Conservation (phyloP, 176 grass and related monocot genomes). For the Raddia distichophylla region DNA sequence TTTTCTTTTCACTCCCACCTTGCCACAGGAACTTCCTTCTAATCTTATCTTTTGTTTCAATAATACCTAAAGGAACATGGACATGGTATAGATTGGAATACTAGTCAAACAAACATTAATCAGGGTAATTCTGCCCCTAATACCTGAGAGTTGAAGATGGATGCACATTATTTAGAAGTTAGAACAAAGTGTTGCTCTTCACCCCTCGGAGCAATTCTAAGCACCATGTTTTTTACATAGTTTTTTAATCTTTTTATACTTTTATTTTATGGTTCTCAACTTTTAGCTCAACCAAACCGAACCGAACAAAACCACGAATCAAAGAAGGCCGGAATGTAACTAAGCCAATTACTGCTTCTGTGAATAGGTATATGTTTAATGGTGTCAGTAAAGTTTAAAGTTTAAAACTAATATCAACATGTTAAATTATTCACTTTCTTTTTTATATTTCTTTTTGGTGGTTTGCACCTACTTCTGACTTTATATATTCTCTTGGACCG, state of each 20-base stretch:
- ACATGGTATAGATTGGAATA: too few relatives aligned
- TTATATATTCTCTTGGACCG: not conserved
- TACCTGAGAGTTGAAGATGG: not conserved
- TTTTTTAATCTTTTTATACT: too few relatives aligned
- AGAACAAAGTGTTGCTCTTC: not conserved
- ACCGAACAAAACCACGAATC: too few relatives aligned
- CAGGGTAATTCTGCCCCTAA: too few relatives aligned
- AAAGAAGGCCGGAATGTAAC: not conserved
- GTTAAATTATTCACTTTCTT: not conserved
- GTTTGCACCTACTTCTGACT: not conserved
- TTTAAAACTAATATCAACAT: not conserved
- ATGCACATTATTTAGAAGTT: not conserved
- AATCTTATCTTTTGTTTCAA: too few relatives aligned
- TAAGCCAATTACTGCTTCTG: not conserved
- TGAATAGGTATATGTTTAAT: not conserved
- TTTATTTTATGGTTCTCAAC: too few relatives aligned
- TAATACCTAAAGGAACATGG: too few relatives aligned
- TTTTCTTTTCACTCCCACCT: too few relatives aligned
- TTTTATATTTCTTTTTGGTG: not conserved
- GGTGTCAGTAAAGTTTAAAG: not conserved
- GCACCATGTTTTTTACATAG: not conserved
- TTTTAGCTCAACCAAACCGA: too few relatives aligned
- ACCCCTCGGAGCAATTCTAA: not conserved
- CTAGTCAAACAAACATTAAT: too few relatives aligned
- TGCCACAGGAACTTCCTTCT: too few relatives aligned